Evolutionary conservation across 2,329 filamentous ascomycete species (phyloP).

Genomic region (Ascochyta pisi): DNA sequence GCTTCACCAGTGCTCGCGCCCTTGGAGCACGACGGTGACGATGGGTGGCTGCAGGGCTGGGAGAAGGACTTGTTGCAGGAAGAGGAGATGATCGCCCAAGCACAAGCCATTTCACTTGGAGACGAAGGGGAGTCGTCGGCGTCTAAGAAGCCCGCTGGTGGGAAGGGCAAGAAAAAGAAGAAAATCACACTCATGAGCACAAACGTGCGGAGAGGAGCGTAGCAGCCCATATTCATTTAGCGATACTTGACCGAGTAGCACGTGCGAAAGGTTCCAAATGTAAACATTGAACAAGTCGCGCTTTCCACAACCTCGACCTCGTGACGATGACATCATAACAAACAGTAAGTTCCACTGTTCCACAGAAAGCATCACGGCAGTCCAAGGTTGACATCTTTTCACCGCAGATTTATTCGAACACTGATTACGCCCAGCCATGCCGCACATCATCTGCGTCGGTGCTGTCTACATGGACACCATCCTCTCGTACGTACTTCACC

Average conservation of each 20-base stretch:
- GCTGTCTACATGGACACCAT: slow-evolving; percentile 77
- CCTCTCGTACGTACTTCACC: slow-evolving; percentile 60
- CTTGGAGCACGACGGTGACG: slow-evolving; percentile 59
- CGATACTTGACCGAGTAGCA: slow-evolving; percentile 33
- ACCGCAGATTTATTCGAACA: too few species aligned
- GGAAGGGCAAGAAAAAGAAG: slow-evolving; percentile 70
- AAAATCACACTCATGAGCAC: slow-evolving; percentile 75
- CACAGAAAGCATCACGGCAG: slow-evolving; percentile 6
- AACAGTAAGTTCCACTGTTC: slow-evolving; percentile 12
- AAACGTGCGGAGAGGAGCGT: slow-evolving; percentile 64
- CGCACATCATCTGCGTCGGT: slow-evolving; percentile 67
- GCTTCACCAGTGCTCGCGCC: slow-evolving; percentile 63
- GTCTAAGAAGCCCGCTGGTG: slow-evolving; percentile 47
- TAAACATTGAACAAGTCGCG: slow-evolving; percentile 11
- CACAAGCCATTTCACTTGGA: slow-evolving; percentile 50
- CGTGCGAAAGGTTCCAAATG: slow-evolving; percentile 30
- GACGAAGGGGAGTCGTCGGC: slow-evolving; percentile 26
- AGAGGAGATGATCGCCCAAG: slow-evolving; percentile 57
- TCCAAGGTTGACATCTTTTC: neutral
- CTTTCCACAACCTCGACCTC: neutral
- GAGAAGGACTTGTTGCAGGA: slow-evolving; percentile 77
- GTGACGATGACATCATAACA: slow-evolving; percentile 18
- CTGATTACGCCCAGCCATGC: neutral
- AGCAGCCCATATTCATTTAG: slow-evolving; percentile 18
- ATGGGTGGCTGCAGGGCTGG: slow-evolving; percentile 88